A percentile compares a stretch with the other conserved stretches of the same genome.
Evolutionary conservation across 1,139 yeast genomes (phyloP).

Genomic region (Suhomyces bolitotheri): DNA sequence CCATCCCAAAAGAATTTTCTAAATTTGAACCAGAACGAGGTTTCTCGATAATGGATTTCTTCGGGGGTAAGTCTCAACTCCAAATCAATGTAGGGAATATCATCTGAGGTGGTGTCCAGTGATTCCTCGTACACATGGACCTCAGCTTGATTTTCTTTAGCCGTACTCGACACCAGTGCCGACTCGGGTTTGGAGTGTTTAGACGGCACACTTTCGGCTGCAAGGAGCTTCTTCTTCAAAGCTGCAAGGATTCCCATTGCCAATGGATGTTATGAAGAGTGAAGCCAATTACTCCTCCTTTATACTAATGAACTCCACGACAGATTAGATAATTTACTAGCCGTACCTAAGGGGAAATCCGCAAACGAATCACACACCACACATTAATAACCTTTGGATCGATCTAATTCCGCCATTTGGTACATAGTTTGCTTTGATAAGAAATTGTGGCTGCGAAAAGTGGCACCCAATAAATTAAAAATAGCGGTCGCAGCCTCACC

Average conservation of each 20-base stretch:
- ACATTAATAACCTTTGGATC: too few species aligned
- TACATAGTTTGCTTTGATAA: too few species aligned
- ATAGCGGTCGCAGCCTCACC: too few species aligned
- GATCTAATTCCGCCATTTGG: too few species aligned
- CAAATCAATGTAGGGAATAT: slow-evolving; percentile 32
- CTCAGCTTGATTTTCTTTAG: slow-evolving; percentile 1
- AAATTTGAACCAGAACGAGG: slow-evolving; percentile 27
- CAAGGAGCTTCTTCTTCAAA: slow-evolving; percentile 9
- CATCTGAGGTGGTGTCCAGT: slow-evolving; percentile 1
- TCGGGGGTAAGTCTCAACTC: slow-evolving; percentile 31
- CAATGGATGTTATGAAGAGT: too few species aligned
- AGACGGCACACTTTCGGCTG: slow-evolving; percentile 5
- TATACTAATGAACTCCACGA: too few species aligned
- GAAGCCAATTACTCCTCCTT: too few species aligned
- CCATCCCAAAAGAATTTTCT: slow-evolving; percentile 50
- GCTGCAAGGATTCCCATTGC: slow-evolving; percentile 8
- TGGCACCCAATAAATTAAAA: too few species aligned
- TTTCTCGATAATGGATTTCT: slow-evolving; percentile 26
- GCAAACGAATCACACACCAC: too few species aligned
- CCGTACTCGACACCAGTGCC: slow-evolving; percentile 5
- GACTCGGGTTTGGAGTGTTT: neutral
- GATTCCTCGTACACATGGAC: slow-evolving; percentile 5
- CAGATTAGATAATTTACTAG: too few species aligned
- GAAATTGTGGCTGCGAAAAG: too few species aligned
- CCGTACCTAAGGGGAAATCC: too few species aligned